Evolutionary conservation across 257 asterid species (phyloP).

Genomic region (Euphrasia confusa): DNA sequence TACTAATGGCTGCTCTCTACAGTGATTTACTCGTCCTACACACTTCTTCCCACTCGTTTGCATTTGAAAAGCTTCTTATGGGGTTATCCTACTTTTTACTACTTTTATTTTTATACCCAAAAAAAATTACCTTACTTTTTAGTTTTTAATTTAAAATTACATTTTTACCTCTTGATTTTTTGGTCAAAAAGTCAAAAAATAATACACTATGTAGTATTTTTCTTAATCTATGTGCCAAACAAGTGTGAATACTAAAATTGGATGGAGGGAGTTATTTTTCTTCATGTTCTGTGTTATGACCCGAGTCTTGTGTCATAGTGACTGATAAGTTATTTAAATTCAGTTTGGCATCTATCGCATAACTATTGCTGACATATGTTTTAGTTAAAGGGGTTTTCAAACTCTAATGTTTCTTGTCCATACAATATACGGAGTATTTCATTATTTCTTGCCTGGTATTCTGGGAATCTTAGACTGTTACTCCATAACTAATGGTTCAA

Average conservation of each 20-base stretch:
- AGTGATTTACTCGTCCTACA: no score
- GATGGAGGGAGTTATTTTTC: conserved; percentile 4
- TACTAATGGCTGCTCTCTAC: no score
- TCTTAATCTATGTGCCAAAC: background rate
- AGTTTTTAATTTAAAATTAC: no score
- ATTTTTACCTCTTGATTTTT: no score
- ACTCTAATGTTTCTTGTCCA: background rate
- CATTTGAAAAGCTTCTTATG: no score
- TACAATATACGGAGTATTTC: conserved; percentile 1
- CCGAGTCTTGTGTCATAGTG: background rate
- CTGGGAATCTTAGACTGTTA: conserved; percentile 18
- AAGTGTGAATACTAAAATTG: background rate
- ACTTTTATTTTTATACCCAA: no score
- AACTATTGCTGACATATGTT: background rate
- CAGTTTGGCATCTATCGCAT: conserved; percentile 7
- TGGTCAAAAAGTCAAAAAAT: no score
- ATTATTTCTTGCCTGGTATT: conserved; percentile 1
- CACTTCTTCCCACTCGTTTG: no score
- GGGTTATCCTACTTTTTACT: no score
- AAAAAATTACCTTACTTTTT: no score
- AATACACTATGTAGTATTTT: no score
- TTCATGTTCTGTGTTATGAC: background rate
- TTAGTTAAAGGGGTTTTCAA: background rate
- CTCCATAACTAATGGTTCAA: conserved; percentile 23
- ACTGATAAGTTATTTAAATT: conserved; percentile 8